These are phyloP conservation scores for Drosera spatulata DNA, from an alignment of 179 eudicot species.

Conservation along the genomic window DNA sequence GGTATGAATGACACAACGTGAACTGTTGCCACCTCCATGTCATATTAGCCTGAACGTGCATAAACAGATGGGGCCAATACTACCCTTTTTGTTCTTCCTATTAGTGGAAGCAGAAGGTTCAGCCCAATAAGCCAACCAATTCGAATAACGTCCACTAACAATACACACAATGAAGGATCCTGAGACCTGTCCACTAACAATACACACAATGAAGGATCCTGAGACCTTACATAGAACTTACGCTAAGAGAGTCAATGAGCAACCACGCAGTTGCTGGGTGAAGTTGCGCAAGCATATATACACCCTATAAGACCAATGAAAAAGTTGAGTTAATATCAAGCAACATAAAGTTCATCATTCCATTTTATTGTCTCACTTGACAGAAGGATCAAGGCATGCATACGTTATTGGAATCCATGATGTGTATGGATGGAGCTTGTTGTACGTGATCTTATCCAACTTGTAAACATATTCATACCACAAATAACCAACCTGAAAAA, in stretches of 20 bases:
- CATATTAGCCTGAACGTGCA: not conserved
- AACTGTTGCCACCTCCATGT: not conserved
- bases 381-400: constrained; percentile 9
- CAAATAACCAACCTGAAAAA: constrained; percentile 82
- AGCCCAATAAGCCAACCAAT: too few species aligned
- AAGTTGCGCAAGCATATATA: constrained; percentile 89
- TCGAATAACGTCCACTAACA: too few species aligned
- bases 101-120: too few species aligned
- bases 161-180: not conserved
- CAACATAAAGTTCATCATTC: not conserved
- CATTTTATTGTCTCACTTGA: not conserved
- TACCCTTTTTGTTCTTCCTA: not conserved
- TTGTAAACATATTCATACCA: constrained; percentile 96
- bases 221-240: constrained; percentile 18
- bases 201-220: not conserved
- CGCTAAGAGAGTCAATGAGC: constrained; percentile 83
- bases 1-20: not conserved
- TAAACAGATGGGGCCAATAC: not conserved
- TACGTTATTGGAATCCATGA: constrained; percentile 99
- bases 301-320: constrained; percentile 47
- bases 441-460: constrained; percentile 84
- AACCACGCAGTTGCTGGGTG: constrained; percentile 82
- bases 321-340: constrained; percentile 1
- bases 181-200: too few species aligned
- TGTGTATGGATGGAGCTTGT: constrained; percentile 95